Conservation (phyloP, 805 yeast genomes). For the Zygosaccharomyces bailii region DNA sequence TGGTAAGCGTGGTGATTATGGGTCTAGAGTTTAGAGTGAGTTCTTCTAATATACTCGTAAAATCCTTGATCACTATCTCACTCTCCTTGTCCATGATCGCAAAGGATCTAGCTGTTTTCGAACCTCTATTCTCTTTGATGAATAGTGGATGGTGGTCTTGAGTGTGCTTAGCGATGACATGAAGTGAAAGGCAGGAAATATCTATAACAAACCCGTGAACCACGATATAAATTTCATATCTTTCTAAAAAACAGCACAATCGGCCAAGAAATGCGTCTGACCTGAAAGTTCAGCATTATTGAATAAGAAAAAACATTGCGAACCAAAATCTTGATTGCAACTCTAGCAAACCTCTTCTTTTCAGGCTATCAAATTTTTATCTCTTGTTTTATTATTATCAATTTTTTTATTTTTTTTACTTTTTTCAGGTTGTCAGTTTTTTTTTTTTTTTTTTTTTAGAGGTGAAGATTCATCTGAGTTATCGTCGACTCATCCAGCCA, state of each 20-base stretch:
- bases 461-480: not conserved
- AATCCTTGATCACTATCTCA: conserved; percentile 50
- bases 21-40: conserved; percentile 88
- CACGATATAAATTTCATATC: not conserved
- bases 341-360: not conserved
- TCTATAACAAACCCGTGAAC: not conserved
- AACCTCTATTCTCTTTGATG: not conserved
- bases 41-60: conserved; percentile 64
- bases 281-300: not conserved
- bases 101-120: not conserved
- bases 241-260: too few species aligned
- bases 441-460: not conserved
- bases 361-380: not conserved
- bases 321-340: not conserved
- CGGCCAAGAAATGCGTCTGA: too few species aligned
- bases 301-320: not conserved
- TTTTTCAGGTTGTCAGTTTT: not conserved
- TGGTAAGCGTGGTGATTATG: conserved; percentile 78
- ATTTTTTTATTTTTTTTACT: not conserved
- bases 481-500: not conserved
- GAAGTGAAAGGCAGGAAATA: not conserved
- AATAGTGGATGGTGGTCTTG: not conserved
- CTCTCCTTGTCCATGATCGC: conserved; percentile 30
- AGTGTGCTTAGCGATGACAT: not conserved
- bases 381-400: not conserved